Evolutionary conservation across 129 eudicot species (phyloP).

Genomic region (Silybum marianum): DNA sequence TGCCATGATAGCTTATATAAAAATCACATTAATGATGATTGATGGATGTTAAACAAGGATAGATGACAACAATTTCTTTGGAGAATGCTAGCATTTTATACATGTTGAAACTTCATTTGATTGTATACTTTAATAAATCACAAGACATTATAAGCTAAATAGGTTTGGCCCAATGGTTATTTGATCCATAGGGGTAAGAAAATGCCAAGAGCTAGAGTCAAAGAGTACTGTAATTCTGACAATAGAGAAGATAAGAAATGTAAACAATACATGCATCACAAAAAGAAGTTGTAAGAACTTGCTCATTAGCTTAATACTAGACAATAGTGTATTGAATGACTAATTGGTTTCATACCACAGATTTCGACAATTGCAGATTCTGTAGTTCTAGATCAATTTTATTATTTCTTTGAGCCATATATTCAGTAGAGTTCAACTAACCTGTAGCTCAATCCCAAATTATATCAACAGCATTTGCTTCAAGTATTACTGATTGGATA

Average conservation of each 20-base stretch:
- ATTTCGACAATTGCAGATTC: background rate
- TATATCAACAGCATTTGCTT: background rate
- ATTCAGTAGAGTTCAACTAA: background rate
- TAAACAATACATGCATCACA: background rate
- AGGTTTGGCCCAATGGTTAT: background rate
- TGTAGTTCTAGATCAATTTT: background rate
- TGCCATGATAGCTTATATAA: background rate
- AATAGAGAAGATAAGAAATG: background rate
- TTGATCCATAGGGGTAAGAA: background rate
- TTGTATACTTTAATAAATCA: background rate
- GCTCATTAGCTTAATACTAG: background rate
- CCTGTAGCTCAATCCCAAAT: constrained; percentile 9
- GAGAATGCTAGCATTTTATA: background rate
- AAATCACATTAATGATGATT: background rate
- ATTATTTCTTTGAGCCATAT: background rate
- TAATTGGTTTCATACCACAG: background rate
- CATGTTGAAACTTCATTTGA: background rate
- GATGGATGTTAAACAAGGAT: background rate
- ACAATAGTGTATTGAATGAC: background rate
- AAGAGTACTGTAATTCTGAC: background rate
- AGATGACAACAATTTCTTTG: background rate
- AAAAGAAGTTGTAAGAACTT: background rate
- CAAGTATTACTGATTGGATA: constrained; percentile 10
- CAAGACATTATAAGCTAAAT: background rate
- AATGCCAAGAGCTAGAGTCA: background rate